Evolutionary conservation across 2,329 filamentous ascomycete genomes (phyloP), one percentile per base, ranked within the genome.

Genomic region (Botrytis medusae): DNA sequence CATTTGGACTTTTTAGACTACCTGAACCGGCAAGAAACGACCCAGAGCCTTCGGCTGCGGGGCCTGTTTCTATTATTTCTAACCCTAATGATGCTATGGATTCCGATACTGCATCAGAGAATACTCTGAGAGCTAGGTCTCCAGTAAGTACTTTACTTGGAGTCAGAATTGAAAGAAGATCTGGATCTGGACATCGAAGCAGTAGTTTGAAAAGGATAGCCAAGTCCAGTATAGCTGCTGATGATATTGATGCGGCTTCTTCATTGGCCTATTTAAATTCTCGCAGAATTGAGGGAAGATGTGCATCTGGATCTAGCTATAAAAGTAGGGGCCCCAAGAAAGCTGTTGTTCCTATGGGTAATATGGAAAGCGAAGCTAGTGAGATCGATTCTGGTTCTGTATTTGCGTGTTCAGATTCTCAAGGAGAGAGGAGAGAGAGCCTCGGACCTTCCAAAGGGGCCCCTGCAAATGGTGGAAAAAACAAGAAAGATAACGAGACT

Each of bases 121-220:
- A 57, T 25, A 69, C 65, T 32, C 8, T 57, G 25, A 69, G 48
- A 69, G 65, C 65, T 42, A 69, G 65, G 54, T 69, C 65, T 69
- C 65, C 65, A 57, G 65, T 69, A 32, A 57, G 65, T 25, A 57
- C 37, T 18, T 16, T 69, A 18, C 65, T 69, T 22, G 37, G 65
- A 14, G 25, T 68, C 48, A 29, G 48, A 37, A 16, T 5, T 22
- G 37, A 48, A 25, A 65, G 29, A n/a, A 65, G 29, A 48, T 64
- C 46, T 34, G 67, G 20, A 18, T 69, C 20, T 40, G 34, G 34
- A 10, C 20, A 14, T 32, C 40, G 32, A 57, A 40, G 25, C 9
- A 57, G n/a, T 37, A 37, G n/a, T 12, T 16, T 20, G 6, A 37
- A 18, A 32, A 37, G 37, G 37, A 48, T 42, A 18, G 18, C 18